phyloP scores from a whole-genome alignment of 1,139 yeast genomes.

The Protomyces macrosporus region DNA sequence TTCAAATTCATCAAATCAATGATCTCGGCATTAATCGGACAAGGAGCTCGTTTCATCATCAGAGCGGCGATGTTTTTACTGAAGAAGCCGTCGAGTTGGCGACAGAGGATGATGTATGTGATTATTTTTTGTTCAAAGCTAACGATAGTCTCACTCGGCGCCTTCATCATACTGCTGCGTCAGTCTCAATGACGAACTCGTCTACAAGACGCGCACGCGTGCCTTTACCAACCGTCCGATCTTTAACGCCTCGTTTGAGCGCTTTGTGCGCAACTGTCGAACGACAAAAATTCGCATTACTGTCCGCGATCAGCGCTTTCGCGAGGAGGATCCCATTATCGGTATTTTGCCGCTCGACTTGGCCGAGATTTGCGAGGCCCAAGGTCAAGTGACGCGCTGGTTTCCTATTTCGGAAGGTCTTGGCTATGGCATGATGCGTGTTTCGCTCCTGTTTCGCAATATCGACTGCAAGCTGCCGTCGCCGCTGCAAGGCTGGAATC shows the following conservation, averaged over 20 bases:
- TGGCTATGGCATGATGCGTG: constrained; percentile 24
- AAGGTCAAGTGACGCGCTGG: constrained; percentile 26
- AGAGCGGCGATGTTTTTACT: constrained; percentile 9
- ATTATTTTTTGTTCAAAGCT: background rate
- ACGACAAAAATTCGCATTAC: constrained; percentile 16
- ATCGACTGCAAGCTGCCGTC: constrained; percentile 18
- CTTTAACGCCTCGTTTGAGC: constrained; percentile 27
- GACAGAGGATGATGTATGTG: constrained; percentile 12
- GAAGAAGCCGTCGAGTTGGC: constrained; percentile 21
- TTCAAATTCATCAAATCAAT: constrained; percentile 26
- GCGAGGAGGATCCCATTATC: constrained; percentile 27
- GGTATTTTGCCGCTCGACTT: constrained; percentile 25
- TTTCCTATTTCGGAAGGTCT: constrained; percentile 27
- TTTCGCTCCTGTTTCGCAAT: constrained; percentile 25
- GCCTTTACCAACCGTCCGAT: constrained; percentile 26
- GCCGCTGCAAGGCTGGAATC: constrained; percentile 26
- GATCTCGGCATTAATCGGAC: constrained; percentile 16
- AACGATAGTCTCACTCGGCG: constrained; percentile 2
- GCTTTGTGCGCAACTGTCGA: constrained; percentile 21
- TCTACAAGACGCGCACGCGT: constrained; percentile 26
- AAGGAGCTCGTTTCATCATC: background rate
- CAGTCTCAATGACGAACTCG: constrained; percentile 25
- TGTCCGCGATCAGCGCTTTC: constrained; percentile 22
- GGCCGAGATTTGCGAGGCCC: constrained; percentile 6
- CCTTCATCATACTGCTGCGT: constrained; percentile 27